phyloP scores from a whole-genome alignment of 108 stramenopile genomes.

The Cyclotella kingstonii region DNA sequence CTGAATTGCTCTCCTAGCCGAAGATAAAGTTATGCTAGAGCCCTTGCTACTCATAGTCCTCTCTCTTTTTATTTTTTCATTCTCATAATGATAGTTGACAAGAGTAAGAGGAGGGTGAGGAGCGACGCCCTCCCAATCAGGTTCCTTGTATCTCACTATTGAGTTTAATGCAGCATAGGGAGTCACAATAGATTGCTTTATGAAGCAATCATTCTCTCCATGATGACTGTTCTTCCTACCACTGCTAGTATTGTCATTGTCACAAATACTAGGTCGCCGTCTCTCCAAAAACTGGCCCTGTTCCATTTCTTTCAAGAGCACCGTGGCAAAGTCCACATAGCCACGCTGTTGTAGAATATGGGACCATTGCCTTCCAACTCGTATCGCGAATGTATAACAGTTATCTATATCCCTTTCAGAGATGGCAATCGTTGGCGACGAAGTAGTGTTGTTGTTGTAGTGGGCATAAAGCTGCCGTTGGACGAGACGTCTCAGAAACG shows the following conservation, averaged over 20 bases:
- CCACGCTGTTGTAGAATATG: slow-evolving; percentile 9
- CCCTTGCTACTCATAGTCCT: not conserved
- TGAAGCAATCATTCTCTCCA: not conserved
- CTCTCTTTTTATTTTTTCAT: not conserved
- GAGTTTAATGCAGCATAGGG: slow-evolving; percentile 22
- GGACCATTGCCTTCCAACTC: slow-evolving; percentile 25
- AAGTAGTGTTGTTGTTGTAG: no score
- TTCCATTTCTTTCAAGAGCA: slow-evolving; percentile 2
- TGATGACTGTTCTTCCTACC: not conserved
- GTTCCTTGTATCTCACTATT: slow-evolving; percentile 13
- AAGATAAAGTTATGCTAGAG: no score
- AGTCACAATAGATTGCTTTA: not conserved
- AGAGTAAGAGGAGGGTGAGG: slow-evolving; percentile 12
- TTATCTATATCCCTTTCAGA: slow-evolving; percentile 10
- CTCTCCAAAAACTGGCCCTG: slow-evolving; percentile 20
- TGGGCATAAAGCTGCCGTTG: slow-evolving; percentile 3
- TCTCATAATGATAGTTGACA: not conserved
- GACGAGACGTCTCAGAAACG: slow-evolving; percentile 1
- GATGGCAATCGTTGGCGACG: slow-evolving; percentile 4
- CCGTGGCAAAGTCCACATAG: slow-evolving; percentile 15
- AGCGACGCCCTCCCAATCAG: slow-evolving; percentile 42
- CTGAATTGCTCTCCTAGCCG: slow-evolving; percentile 28
- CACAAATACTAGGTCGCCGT: not conserved
- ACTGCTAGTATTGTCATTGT: not conserved
- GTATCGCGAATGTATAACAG: slow-evolving; percentile 14